phyloP scores from a whole-genome alignment of 2,329 filamentous ascomycete genomes.

The Fusarium sarcochroum region DNA sequence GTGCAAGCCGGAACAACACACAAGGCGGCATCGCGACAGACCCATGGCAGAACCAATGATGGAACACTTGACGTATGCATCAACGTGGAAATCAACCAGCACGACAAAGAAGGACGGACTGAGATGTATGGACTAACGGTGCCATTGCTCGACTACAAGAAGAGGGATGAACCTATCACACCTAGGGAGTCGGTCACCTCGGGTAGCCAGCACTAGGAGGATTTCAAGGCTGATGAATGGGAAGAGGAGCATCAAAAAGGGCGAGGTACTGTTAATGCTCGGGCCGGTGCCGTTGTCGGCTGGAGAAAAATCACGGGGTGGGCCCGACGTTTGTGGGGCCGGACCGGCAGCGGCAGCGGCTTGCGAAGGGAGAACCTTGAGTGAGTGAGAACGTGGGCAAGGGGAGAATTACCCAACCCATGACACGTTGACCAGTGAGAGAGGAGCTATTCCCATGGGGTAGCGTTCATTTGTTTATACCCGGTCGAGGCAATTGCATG shows the following conservation, averaged over 20 bases:
- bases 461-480: conserved; percentile 38
- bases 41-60: conserved; percentile 70
- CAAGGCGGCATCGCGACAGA: conserved; percentile 73
- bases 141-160: conserved; percentile 71
- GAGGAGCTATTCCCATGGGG: conserved; percentile 24
- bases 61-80: conserved; percentile 84
- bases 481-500: conserved; percentile 28
- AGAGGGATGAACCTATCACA: conserved; percentile 45
- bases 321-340: conserved; percentile 19
- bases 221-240: conserved; percentile 12
- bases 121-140: conserved; percentile 87
- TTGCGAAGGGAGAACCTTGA: conserved; percentile 24
- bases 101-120: conserved; percentile 84
- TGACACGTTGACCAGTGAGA: conserved; percentile 10
- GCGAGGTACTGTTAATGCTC: conserved; percentile 1
- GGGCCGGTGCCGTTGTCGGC: conserved; percentile 12
- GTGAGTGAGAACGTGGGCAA: conserved; percentile 7
- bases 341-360: conserved; percentile 19
- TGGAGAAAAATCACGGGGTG: conserved; percentile 12
- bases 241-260: conserved; percentile 1
- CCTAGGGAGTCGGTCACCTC: conserved; percentile 46
- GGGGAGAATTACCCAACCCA: conserved; percentile 6
- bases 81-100: conserved; percentile 89
- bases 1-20: conserved; percentile 83
- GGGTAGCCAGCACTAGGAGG: conserved; percentile 29